Evolutionary conservation across 208 protist genomes (phyloP).

Genomic region (Trypanosoma congolense): DNA sequence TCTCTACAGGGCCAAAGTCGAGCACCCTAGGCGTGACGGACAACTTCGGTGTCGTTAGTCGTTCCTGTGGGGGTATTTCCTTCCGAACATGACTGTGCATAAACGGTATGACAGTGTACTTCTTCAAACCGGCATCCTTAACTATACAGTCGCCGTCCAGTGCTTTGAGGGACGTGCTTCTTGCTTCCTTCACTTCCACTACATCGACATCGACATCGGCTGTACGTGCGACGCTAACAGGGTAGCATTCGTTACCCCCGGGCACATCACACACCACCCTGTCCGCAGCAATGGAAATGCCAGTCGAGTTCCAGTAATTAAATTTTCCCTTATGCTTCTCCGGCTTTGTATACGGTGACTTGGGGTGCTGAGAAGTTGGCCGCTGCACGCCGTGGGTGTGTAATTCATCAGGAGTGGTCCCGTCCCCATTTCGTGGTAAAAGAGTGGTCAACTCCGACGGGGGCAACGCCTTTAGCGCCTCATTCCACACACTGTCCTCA

Average conservation of each 20-base stretch:
- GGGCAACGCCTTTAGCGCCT: slow-evolving; percentile 7
- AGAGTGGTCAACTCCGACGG: background rate
- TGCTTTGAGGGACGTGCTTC: background rate
- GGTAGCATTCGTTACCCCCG: background rate
- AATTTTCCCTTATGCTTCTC: background rate
- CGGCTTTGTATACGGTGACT: background rate
- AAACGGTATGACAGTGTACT: slow-evolving; percentile 1
- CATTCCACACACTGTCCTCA: slow-evolving; percentile 8
- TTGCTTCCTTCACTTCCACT: background rate
- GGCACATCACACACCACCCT: background rate
- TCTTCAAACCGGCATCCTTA: background rate
- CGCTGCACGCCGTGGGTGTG: background rate
- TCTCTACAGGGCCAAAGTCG: slow-evolving; percentile 46
- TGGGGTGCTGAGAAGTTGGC: background rate
- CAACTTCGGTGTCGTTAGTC: slow-evolving; percentile 10
- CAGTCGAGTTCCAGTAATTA: slow-evolving; percentile 20
- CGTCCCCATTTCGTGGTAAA: background rate
- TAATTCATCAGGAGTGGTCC: background rate
- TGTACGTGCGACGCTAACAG: background rate
- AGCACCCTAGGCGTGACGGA: slow-evolving; percentile 20
- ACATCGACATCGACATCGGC: background rate
- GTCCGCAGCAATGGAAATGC: slow-evolving; percentile 2
- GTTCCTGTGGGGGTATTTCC: slow-evolving; percentile 20
- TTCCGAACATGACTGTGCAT: slow-evolving; percentile 14
- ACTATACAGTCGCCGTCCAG: background rate